Base-by-base conservation (phyloP, 257 asterid genomes). In the Oldenlandia corymbosa region DNA sequence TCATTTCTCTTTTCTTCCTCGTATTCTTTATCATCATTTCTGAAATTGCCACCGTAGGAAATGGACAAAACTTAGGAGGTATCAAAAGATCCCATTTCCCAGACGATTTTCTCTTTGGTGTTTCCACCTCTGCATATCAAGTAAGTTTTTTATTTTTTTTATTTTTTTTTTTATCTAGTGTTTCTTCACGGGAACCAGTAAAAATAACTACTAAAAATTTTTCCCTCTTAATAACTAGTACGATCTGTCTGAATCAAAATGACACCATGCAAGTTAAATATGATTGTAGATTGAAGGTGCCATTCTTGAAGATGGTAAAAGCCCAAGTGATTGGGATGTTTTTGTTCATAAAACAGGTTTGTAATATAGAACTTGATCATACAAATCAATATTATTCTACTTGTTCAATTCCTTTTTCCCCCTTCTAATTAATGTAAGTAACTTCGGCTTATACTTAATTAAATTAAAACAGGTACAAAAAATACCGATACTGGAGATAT, bases 121-220 rank as follows among this genome's bases (percentile, higher is more conserved):
- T 81, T 58, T 67, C 91, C 23, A 88, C 95, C 64, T 88, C 97
- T 21, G 79, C 96, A 0, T 91, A 88, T 69, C 95, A 84, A 73
- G 93, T 86, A 32, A 6, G 2, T 26, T n/a, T n/a, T n/a, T n/a
- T n/a, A n/a, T n/a, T n/a, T n/a, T n/a, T n/a, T n/a, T n/a, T 63
- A 8, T 11, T 32, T 43, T 18, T 47, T 1, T 18, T 16, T 41
- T 23, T 60, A 21, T 43, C 31, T 5, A 9, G 4, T 34, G 4
- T 34, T 34, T n/a, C n/a, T n/a, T n/a, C n/a, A n/a, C n/a, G n/a
- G n/a, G n/a, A n/a, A n/a, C n/a, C n/a, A n/a, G n/a, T n/a, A n/a
- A n/a, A n/a, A n/a, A n/a, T n/a, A n/a, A n/a, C n/a, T n/a, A n/a
- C n/a, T n/a, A n/a, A n/a, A n/a, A n/a, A n/a, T n/a, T n/a, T n/a